These are phyloP conservation scores for Cystobasidium sp. DNA, from an alignment of 1,284 basidiomycete species.

Conservation along the genomic window DNA sequence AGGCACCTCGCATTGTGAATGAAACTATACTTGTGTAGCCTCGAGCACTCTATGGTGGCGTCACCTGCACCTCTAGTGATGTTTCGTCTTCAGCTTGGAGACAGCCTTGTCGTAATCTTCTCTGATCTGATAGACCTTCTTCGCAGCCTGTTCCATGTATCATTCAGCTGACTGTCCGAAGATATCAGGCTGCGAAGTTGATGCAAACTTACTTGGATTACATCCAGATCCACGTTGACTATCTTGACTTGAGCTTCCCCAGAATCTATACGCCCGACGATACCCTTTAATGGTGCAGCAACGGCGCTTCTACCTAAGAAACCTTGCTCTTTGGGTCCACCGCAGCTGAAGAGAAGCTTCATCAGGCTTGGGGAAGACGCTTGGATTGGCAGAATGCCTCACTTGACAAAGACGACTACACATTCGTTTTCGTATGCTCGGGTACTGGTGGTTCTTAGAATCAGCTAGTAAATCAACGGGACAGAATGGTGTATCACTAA, in stretches of 20 bases:
- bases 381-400: not conserved
- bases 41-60: too few relatives aligned
- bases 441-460: not conserved
- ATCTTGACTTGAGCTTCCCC: conserved; percentile 48
- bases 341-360: conserved; percentile 43
- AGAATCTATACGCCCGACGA: conserved; percentile 44
- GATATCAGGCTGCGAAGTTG: not conserved
- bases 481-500: not conserved
- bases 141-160: conserved; percentile 46
- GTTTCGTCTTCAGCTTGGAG: not conserved
- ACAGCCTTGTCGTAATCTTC: conserved; percentile 40
- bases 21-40: too few relatives aligned
- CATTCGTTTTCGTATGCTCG: conserved; percentile 52
- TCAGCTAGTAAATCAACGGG: not conserved
- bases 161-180: not conserved
- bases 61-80: not conserved
- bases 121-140: conserved; percentile 49
- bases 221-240: conserved; percentile 48
- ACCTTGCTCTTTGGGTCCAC: conserved; percentile 45
- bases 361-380: not conserved
- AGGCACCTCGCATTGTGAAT: too few relatives aligned
- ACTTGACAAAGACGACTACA: conserved; percentile 45
- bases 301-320: conserved; percentile 48
- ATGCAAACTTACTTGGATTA: not conserved
- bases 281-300: conserved; percentile 50